A percentile compares a stretch with the other conserved stretches of the same genome.
Evolutionary conservation across 169 alveolate genomes (phyloP).

Genomic region (Plasmodium sp.): DNA sequence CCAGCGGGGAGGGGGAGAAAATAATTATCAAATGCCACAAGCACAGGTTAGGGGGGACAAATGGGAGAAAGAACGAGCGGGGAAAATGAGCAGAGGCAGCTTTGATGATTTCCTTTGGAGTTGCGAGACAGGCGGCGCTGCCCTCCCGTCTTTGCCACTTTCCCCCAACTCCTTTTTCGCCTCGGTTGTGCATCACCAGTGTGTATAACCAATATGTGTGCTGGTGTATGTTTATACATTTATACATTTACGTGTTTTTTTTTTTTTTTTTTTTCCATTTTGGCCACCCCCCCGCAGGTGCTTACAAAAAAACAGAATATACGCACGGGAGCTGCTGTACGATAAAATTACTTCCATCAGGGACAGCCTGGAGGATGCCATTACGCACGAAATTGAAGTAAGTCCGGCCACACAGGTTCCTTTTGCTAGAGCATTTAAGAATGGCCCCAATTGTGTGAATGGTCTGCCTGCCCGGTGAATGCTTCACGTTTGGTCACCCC

Average conservation of each 20-base stretch:
- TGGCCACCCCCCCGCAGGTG: slow-evolving; percentile 24
- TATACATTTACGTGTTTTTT: background rate
- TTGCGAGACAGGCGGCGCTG: background rate
- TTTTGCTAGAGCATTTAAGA: background rate
- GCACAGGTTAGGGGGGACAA: slow-evolving; percentile 42
- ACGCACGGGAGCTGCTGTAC: slow-evolving; percentile 81
- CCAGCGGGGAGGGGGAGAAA: slow-evolving; percentile 69
- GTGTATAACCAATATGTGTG: background rate
- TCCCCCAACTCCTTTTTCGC: background rate
- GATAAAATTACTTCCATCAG: slow-evolving; percentile 58
- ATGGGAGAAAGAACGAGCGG: background rate
- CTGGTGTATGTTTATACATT: too few species aligned
- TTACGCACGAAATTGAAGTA: slow-evolving; percentile 19
- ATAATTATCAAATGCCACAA: slow-evolving; percentile 78
- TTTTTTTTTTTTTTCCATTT: slow-evolving; percentile 2
- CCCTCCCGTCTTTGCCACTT: background rate
- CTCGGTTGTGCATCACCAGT: background rate
- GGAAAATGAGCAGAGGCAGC: background rate
- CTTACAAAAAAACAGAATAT: slow-evolving; percentile 77
- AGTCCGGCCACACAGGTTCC: background rate
- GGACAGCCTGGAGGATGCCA: slow-evolving; percentile 11
- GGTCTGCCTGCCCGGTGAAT: background rate
- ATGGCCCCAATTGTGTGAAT: background rate
- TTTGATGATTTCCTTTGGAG: background rate
- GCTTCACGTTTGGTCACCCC: background rate